These are phyloP conservation scores for Platanthera zijinensis DNA, from an alignment of 106 monocot genomes.

Conservation along the genomic window DNA sequence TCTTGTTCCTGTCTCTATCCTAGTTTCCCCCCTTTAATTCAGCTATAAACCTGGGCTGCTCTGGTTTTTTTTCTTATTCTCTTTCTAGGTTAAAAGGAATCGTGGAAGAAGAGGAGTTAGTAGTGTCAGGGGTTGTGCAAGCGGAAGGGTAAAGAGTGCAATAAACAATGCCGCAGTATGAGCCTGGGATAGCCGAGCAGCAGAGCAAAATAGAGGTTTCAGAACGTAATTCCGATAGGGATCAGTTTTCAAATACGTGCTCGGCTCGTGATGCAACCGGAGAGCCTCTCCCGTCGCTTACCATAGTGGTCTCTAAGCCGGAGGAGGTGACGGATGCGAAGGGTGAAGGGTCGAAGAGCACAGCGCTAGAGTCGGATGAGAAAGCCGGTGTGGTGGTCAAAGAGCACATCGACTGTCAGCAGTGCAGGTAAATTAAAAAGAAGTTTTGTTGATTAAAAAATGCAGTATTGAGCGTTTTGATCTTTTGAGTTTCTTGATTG, in stretches of 20 bases:
- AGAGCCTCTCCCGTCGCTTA: background rate
- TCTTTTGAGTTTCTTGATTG: background rate
- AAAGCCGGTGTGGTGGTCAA: background rate
- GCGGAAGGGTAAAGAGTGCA: background rate
- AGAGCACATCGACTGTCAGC: slow-evolving; percentile 22
- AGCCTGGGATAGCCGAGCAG: background rate
- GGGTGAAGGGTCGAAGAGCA: slow-evolving; percentile 5
- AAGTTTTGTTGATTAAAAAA: background rate
- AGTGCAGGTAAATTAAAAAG: slow-evolving; percentile 17
- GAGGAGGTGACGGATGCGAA: slow-evolving; percentile 7
- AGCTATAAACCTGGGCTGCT: slow-evolving; percentile 3
- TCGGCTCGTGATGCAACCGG: background rate
- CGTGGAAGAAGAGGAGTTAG: background rate
- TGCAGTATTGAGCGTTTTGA: background rate
- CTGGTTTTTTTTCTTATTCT: background rate
- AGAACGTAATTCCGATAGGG: background rate
- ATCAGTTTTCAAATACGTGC: background rate
- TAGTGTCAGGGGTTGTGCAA: background rate
- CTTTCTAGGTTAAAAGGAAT: background rate
- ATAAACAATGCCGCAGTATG: background rate
- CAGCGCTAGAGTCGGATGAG: background rate
- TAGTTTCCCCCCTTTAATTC: background rate
- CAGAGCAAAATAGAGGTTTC: background rate
- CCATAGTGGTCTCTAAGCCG: slow-evolving; percentile 8
- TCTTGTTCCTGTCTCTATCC: background rate